Base-by-base conservation (phyloP, 495 filamentous ascomycete genomes). In the Tricharina praecox region DNA sequence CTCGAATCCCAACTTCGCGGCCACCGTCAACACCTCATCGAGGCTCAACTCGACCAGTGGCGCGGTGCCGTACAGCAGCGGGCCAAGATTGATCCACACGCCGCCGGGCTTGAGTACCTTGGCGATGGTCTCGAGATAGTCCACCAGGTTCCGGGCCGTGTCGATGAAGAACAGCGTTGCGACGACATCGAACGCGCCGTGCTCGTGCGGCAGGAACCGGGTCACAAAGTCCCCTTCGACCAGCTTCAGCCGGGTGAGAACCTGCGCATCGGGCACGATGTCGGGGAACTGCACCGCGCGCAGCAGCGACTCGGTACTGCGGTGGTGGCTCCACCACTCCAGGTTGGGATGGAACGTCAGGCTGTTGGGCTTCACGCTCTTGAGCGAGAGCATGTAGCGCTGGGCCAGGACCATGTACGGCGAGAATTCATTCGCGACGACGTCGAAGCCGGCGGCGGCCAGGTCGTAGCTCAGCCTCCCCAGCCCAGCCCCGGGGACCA, bases 151-250 rank as follows among this genome's bases (percentile, higher is more conserved):
- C 15, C 87, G 85, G 21, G 90, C 90, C 3, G 90, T 97, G 62
- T 97, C 92, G 24, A 97, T 80, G 67, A 96, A 97, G 62, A 95
- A 97, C 3, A 93, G 81, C 3, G 81, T 82, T 0, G 80, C 75
- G 2, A 97, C 85, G 0, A 78, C 86, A 58, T 93, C 79, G 62
- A 84, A 95, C 0, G 56, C 56, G 1, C 70, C 73, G 23, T 63
- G 63, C 39, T 82, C 71, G 15, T 68, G 16, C 13, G 48, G 34
- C 40, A 52, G 26, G 48, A 65, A 65, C 15, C 45, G 47, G 8
- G 44, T 63, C 0, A 66, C 65, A 46, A 71, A 70, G 47, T 70
- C 67, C 3, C 67, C 68, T 43, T 70, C 68, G 26, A 68, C 54
- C 42, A 61, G 41, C 34, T 60, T 36, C 13, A 60, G 50, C 40